Base-by-base conservation (phyloP, 768 basidiomycete genomes). In the Mycena chlorophos region DNA sequence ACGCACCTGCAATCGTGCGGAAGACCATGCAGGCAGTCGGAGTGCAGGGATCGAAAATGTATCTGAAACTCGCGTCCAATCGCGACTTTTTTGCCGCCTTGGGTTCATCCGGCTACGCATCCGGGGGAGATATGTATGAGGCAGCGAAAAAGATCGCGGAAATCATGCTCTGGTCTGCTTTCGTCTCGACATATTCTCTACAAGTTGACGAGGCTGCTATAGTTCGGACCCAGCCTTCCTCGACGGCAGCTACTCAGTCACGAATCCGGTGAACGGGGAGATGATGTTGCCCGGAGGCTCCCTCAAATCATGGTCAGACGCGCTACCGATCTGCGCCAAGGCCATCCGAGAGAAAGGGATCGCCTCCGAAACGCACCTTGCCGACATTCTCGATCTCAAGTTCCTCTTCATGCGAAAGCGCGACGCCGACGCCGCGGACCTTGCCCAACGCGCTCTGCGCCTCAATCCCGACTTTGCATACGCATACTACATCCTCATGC, bases 361-460 rank as follows among this genome's bases (percentile, higher is more conserved):
- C 3, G 43, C 66, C 0, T 31, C 42, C 19, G 73, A 78, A 53
- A 55, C 16, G 28, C 73, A 78, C 61, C 64, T 67, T 31, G 78
- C 78, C 1, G 78, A 80, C 62, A 72, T 79, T 63, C 65, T 79
- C 52, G 75, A 78, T 19, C 66, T 75, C 62, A 79, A 80, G 64
- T 74, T 63, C 61, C 60, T 66, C 48, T 67, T 77, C 62, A 65
- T 75, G 42, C 68, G 66, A 20, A 51, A 63, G 12, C 70, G 71
- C 47, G 56, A 71, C 42, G 49, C 64, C 13, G 73, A 75, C 13
- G 76, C 76, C 1, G 58, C 69, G 45, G 59, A 54, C 20, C 62
- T 71, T 20, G 78, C 75, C 0, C 66, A 66, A 46, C 61, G 63
- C 16, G 71, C 70, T 16, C 60, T 79, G 49, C 62, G 69, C 51